Evolutionary conservation across 495 filamentous ascomycete genomes (phyloP).

Genomic region (Penicillium samsonianum): DNA sequence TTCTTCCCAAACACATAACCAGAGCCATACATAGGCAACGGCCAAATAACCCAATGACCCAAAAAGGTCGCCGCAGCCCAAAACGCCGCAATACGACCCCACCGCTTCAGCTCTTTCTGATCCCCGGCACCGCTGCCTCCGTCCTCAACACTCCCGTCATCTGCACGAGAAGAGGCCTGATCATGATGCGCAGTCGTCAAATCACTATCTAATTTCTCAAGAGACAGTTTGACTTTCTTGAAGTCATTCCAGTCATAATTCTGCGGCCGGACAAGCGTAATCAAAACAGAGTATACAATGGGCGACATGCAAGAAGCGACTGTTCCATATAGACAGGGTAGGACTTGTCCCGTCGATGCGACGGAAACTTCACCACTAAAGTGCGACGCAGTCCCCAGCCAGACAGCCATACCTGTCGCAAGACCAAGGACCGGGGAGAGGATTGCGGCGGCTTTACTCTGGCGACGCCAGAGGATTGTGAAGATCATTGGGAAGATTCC

Average conservation of each 20-base stretch:
- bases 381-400: slow-evolving; percentile 47
- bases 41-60: slow-evolving; percentile 45
- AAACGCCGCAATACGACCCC: slow-evolving; percentile 38
- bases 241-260: slow-evolving; percentile 42
- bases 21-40: slow-evolving; percentile 45
- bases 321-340: slow-evolving; percentile 49
- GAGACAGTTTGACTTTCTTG: slow-evolving; percentile 37
- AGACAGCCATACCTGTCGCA: slow-evolving; percentile 45
- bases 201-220: slow-evolving; percentile 33
- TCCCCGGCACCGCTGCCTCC: slow-evolving; percentile 10
- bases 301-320: slow-evolving; percentile 42
- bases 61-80: slow-evolving; percentile 41
- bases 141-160: slow-evolving; percentile 12
- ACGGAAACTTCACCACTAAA: slow-evolving; percentile 50
- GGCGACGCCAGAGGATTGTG: slow-evolving; percentile 51
- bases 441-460: slow-evolving; percentile 46
- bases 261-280: slow-evolving; percentile 36
- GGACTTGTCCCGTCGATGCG: slow-evolving; percentile 42
- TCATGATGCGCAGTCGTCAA: slow-evolving; percentile 24
- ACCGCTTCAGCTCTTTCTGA: slow-evolving; percentile 37
- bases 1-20: slow-evolving; percentile 38
- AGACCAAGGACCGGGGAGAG: slow-evolving; percentile 46
- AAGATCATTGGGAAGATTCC: slow-evolving; percentile 53
- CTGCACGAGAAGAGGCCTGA: neutral
- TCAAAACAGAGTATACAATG: slow-evolving; percentile 37